Evolutionary conservation across 2,329 filamentous ascomycete genomes (phyloP).

Genomic region (Cytospora piceae): DNA sequence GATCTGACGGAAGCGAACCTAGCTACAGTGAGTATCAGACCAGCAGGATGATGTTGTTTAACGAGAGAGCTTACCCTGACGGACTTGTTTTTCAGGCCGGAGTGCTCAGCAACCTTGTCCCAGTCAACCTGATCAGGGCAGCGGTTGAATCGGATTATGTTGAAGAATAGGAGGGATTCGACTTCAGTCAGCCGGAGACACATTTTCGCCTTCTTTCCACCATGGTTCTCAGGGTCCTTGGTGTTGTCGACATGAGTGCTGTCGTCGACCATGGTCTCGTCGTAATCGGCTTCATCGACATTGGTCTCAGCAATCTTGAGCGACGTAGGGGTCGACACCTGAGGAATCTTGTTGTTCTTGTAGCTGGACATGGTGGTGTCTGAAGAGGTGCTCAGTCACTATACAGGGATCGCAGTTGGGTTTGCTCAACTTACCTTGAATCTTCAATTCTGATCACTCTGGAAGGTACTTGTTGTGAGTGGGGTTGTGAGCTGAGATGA

Average conservation of each 20-base stretch:
- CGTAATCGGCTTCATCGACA: neutral
- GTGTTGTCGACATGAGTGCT: neutral
- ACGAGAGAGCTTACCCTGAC: slow-evolving; percentile 17
- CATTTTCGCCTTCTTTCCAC: neutral
- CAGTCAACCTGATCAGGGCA: slow-evolving; percentile 8
- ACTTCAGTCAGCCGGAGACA: slow-evolving; percentile 18
- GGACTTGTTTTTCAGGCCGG: slow-evolving; percentile 24
- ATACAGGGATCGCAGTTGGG: neutral
- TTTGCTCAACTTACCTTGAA: neutral
- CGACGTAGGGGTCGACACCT: neutral
- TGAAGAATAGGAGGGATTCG: slow-evolving; percentile 26
- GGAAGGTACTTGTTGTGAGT: neutral
- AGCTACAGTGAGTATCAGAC: neutral
- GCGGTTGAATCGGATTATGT: slow-evolving; percentile 25
- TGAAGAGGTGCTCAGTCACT: neutral
- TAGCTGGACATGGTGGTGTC: neutral
- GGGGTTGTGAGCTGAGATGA: neutral
- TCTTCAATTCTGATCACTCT: neutral
- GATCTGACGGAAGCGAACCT: slow-evolving; percentile 28
- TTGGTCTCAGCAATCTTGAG: neutral
- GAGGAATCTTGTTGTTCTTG: neutral
- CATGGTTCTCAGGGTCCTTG: neutral
- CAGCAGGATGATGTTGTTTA: neutral
- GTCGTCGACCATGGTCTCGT: neutral
- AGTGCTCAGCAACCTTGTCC: slow-evolving; percentile 15